Percentiles rank a stretch among this genome's conserved stretches.
Conservation (phyloP, 106 monocot genomes). For the Apostasia shenzhenica region DNA sequence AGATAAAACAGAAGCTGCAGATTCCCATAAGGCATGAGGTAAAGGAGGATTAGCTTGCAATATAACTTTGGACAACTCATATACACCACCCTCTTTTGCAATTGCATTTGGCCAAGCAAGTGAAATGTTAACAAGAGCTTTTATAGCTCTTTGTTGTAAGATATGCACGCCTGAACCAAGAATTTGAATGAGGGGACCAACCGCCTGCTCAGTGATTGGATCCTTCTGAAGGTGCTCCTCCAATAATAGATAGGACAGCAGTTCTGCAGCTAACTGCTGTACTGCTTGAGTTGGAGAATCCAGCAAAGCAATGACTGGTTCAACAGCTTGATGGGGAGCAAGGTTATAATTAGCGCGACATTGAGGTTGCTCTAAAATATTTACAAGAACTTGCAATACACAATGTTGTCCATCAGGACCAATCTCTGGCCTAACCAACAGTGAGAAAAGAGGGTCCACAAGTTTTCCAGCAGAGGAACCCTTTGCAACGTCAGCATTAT, state of each 20-base stretch:
- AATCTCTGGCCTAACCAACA: constrained; percentile 60
- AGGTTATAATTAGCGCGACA: constrained; percentile 66
- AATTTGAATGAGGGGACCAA: constrained; percentile 82
- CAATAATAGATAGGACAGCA: constrained; percentile 78
- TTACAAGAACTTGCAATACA: constrained; percentile 81
- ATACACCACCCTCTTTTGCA: constrained; percentile 98
- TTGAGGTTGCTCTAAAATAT: constrained; percentile 89
- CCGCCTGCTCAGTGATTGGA: constrained; percentile 73
- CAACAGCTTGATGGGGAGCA: constrained; percentile 56
- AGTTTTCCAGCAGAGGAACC: constrained; percentile 80
- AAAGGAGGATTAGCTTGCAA: constrained; percentile 81
- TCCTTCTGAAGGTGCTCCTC: constrained; percentile 87
- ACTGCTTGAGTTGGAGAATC: constrained; percentile 74
- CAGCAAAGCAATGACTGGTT: constrained; percentile 76
- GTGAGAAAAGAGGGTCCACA: constrained; percentile 64
- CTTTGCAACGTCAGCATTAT: constrained; percentile 93
- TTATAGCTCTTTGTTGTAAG: constrained; percentile 82
- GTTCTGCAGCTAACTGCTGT: constrained; percentile 91
- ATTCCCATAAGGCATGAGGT: constrained; percentile 92
- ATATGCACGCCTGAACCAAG: constrained; percentile 72
- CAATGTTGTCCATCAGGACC: constrained; percentile 89
- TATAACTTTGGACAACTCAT: constrained; percentile 90
- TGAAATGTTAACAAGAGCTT: constrained; percentile 75
- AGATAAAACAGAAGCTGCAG: constrained; percentile 78
- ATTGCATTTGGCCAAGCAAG: constrained; percentile 88